Evolutionary conservation across 2,329 filamentous ascomycete species (phyloP).

Genomic region (Dactylellina drechsleri): DNA sequence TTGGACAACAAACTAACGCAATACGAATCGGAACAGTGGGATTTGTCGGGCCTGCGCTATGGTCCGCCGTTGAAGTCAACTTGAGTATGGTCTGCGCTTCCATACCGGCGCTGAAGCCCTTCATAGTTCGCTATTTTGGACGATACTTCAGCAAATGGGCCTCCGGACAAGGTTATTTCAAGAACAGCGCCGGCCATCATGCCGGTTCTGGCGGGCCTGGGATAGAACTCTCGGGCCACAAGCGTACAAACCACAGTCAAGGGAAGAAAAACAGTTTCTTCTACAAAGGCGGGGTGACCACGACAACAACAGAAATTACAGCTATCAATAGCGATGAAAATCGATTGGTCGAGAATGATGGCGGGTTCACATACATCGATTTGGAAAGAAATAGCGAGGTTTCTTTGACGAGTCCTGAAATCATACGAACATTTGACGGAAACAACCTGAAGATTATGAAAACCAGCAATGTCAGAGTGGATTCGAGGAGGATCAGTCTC

Average conservation of each 20-base stretch:
- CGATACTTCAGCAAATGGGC: conserved; percentile 51
- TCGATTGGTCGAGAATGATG: conserved; percentile 17
- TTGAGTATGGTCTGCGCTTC: conserved; percentile 53
- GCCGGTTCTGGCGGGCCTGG: conserved; percentile 9
- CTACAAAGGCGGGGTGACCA: conserved; percentile 34
- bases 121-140: conserved; percentile 43
- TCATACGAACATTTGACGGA: conserved; percentile 19
- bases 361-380: conserved; percentile 30
- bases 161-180: conserved; percentile 25
- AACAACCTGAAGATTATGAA: conserved; percentile 46
- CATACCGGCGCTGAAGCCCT: conserved; percentile 49
- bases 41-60: conserved; percentile 39
- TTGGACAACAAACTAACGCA: neutral
- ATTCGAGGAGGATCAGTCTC: conserved; percentile 39
- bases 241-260: conserved; percentile 31
- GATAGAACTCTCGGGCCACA: conserved; percentile 25
- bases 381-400: conserved; percentile 26
- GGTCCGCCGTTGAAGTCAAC: conserved; percentile 49
- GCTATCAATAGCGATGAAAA: conserved; percentile 38
- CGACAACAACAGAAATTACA: conserved; percentile 40
- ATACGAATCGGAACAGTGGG: conserved; percentile 11
- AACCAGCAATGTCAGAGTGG: conserved; percentile 36
- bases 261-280: conserved; percentile 41
- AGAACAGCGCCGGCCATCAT: conserved; percentile 17
- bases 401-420: conserved; percentile 13